Base-by-base conservation (phyloP, 2,329 filamentous ascomycete species). In the Colletotrichum paranaense region DNA sequence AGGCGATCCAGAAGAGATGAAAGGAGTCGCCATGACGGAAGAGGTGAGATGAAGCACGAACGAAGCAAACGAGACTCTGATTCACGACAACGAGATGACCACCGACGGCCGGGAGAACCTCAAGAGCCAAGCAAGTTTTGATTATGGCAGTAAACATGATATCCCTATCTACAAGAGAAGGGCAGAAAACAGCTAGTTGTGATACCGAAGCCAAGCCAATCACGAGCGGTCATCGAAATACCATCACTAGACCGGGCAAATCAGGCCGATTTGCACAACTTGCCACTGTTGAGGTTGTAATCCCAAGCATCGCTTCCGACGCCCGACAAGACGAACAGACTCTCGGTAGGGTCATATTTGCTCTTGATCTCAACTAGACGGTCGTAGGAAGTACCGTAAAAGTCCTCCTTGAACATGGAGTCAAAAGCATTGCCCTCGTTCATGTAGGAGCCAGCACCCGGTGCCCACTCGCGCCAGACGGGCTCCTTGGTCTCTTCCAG, bases 401-500 rank as follows among this genome's bases (percentile, higher is more conserved):
- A 82, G 8, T 77, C 71, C 59, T 80, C 60, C 4, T 74, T 76
- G 68, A 79, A 82, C 32, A 80, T 75, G 1, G 77, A 78, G 35
- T 81, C 78, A 67, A 77, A 77, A 19, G 80, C 72, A 24, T 81
- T 79, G 5, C 78, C 80, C 67, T 82, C 81, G 67, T 80, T 82
- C 63, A 78, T 75, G 59, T 82, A 79, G 8, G 75, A 70, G 5
- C 79, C 79, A 2, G 75, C 72, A 5, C 75, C 75, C 7, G 78
- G 78, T 62, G 74, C 77, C 32, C 77, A 74, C 49, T 77, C 74
- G 60, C 79, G 77, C 75, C 80, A 79, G 11, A 73, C 14, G 12
- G 78, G 78, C 71, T 81, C 74, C 60, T 79, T 79, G 62, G 78
- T 78, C 56, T 78, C 79, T 57, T 78, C 70, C n/a, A 73, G 12